Evolutionary conservation across 495 filamentous ascomycete genomes (phyloP).

Genomic region (Lichenothelia convexa): DNA sequence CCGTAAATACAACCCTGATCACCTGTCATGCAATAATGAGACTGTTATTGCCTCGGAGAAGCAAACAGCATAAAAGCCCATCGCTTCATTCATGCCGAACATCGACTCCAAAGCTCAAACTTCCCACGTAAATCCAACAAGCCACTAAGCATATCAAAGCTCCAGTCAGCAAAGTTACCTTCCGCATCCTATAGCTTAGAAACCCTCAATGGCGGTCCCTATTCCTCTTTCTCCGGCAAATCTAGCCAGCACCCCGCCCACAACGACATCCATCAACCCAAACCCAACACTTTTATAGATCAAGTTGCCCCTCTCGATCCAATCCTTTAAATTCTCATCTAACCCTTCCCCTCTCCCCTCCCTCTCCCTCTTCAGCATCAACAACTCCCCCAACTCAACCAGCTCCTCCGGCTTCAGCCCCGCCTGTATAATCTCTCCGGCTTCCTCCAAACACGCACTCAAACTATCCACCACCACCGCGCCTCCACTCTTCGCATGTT

Average conservation of each 20-base stretch:
- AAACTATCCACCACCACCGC: conserved; percentile 71
- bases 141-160: no score
- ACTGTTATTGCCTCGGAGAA: no score
- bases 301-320: conserved; percentile 68
- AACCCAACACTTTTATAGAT: conserved; percentile 72
- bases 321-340: conserved; percentile 32
- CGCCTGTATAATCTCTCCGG: conserved; percentile 75
- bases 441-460: conserved; percentile 61
- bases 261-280: conserved; percentile 62
- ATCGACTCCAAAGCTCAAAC: no score
- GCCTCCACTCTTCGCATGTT: conserved; percentile 51
- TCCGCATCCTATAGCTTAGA: conserved; percentile 25
- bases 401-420: conserved; percentile 51
- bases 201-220: conserved; percentile 53
- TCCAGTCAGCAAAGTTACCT: no score
- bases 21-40: no score
- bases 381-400: conserved; percentile 70
- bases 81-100: no score
- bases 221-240: conserved; percentile 54
- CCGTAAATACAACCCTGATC: no score
- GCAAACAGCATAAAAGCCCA: no score
- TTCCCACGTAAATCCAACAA: no score
- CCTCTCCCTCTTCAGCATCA: conserved; percentile 43
- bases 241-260: conserved; percentile 56
- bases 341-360: conserved; percentile 12